Base-by-base conservation (phyloP, 768 basidiomycete genomes). In the Dacryopinax spathularia region DNA sequence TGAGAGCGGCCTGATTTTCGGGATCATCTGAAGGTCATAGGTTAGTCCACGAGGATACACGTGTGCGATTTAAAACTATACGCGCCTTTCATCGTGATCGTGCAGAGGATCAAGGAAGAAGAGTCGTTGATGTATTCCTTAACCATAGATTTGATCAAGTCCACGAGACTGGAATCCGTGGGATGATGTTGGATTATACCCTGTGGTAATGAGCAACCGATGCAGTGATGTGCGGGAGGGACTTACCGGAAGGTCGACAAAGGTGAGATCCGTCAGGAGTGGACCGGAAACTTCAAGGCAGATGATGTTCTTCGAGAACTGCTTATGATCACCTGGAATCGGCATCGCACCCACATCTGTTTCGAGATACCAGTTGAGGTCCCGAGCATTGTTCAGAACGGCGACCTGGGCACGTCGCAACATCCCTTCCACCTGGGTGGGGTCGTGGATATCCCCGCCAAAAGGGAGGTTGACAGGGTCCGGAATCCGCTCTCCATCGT, bases 1-100 rank as follows among this genome's bases (percentile, higher is more conserved):
- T 75, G 64, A 85, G 83, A 0, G 88, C 88, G 0, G 84, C 85
- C 70, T 90, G 88, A 41, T 88, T 91, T 67, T 89, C 86, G 20
- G 87, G 87, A 66, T 91, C 87, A 61, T 87, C 89, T 90, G 62
- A 25, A 59, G 22, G 61, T 61, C n/a, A 36, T 13, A 33, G 33
- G n/a, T n/a, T n/a, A n/a, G n/a, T n/a, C n/a, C n/a, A n/a, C n/a
- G n/a, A n/a, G n/a, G n/a, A n/a, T n/a, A n/a, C n/a, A n/a, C n/a
- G n/a, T n/a, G n/a, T n/a, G n/a, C n/a, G n/a, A n/a, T n/a, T n/a
- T n/a, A n/a, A n/a, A n/a, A n/a, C n/a, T n/a, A n/a, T n/a, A n/a
- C 25, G 10, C 25, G 85, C 85, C 85, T 72, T 86, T 84, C 67
- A 84, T 86, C 0, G 87, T 80, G 0, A 83, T 79, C 0, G 80